Percentiles rank a stretch among this genome's conserved stretches.
These are phyloP conservation scores for Fremontodendron californicum DNA, from an alignment of 345 rosid genomes.

Conservation along the genomic window DNA sequence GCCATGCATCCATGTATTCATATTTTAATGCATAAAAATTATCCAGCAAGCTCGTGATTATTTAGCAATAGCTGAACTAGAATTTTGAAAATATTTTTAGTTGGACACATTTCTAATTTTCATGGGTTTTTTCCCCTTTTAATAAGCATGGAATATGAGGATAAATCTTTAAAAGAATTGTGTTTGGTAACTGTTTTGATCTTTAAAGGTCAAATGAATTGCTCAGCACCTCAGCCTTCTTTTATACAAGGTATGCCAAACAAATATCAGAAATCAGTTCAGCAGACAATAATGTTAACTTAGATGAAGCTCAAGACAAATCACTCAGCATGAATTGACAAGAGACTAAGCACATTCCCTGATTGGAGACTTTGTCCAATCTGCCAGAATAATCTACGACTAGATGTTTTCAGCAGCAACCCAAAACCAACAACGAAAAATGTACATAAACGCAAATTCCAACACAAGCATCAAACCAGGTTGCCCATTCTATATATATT, in stretches of 20 bases:
- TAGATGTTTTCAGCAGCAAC: background rate
- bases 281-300: background rate
- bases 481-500: background rate
- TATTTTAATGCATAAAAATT: background rate
- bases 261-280: background rate
- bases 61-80: background rate
- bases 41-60: background rate
- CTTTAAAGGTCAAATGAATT: background rate
- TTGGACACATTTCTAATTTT: background rate
- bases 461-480: slow-evolving; percentile 1
- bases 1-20: background rate
- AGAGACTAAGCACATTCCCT: background rate
- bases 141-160: background rate
- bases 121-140: background rate
- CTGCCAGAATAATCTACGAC: background rate
- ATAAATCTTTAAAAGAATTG: background rate
- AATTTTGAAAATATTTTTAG: background rate
- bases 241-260: background rate
- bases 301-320: slow-evolving; percentile 1
- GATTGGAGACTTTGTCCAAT: slow-evolving; percentile 8
- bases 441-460: background rate
- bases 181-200: background rate
- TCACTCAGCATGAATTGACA: background rate
- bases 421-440: background rate
- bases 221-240: background rate